Percentiles rank a stretch among this genome's conserved stretches.
Evolutionary conservation across 208 protist genomes (phyloP).

Genomic region (Trypanosoma theileri): DNA sequence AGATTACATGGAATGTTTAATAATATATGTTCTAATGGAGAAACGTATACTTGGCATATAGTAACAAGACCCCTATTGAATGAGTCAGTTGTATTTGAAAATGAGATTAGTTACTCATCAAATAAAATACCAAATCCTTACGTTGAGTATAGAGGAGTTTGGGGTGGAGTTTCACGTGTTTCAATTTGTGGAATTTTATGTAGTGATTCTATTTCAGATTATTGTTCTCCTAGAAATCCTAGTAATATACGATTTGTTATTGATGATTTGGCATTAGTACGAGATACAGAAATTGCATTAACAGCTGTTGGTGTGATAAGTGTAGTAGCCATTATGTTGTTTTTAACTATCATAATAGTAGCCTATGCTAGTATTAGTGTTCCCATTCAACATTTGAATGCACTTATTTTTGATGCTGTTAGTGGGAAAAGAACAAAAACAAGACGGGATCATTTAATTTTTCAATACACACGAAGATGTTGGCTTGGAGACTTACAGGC

Average conservation of each 20-base stretch:
- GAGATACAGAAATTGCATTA: slow-evolving; percentile 20
- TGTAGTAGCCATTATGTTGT: slow-evolving; percentile 52
- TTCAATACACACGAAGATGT: slow-evolving; percentile 40
- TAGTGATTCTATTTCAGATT: slow-evolving; percentile 20
- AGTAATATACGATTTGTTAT: slow-evolving; percentile 66
- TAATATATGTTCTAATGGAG: slow-evolving; percentile 25
- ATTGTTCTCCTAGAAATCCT: slow-evolving; percentile 50
- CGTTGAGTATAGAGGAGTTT: slow-evolving; percentile 36
- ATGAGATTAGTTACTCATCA: background rate
- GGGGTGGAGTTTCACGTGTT: slow-evolving; percentile 45
- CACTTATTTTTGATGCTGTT: slow-evolving; percentile 53
- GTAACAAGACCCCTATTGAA: slow-evolving; percentile 29
- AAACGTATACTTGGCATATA: slow-evolving; percentile 54
- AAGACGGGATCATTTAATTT: slow-evolving; percentile 30
- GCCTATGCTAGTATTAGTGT: slow-evolving; percentile 75
- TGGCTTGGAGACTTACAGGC: slow-evolving; percentile 77
- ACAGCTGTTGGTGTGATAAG: slow-evolving; percentile 48
- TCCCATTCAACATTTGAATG: slow-evolving; percentile 64
- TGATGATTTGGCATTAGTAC: slow-evolving; percentile 27
- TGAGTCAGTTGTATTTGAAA: background rate
- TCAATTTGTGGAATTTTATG: slow-evolving; percentile 65
- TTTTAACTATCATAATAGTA: slow-evolving; percentile 50
- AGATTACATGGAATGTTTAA: slow-evolving; percentile 30
- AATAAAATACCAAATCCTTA: slow-evolving; percentile 35
- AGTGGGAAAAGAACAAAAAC: slow-evolving; percentile 31